These are phyloP conservation scores for Xerocomus spinulosus DNA, from an alignment of 768 basidiomycete genomes.

Conservation along the genomic window DNA sequence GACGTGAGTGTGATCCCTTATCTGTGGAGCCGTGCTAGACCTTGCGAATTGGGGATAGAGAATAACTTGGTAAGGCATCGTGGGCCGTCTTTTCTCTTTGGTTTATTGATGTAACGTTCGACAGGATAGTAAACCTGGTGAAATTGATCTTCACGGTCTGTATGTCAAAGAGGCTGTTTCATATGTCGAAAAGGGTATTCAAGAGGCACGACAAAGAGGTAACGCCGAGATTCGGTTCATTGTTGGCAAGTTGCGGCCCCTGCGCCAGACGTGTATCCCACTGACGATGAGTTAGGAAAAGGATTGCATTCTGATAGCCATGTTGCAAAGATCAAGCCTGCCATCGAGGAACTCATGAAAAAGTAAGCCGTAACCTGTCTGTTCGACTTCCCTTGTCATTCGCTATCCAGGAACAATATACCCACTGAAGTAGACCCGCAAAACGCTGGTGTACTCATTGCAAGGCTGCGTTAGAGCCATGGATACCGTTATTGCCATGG, in stretches of 20 bases:
- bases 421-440: conserved; percentile 69
- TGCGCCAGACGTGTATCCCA: neutral
- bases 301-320: conserved; percentile 78
- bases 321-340: conserved; percentile 85
- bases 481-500: neutral
- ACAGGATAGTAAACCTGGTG: conserved; percentile 64
- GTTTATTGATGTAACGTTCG: neutral
- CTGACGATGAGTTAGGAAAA: conserved; percentile 49
- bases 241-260: conserved; percentile 56
- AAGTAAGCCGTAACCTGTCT: conserved; percentile 45
- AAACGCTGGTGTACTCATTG: conserved; percentile 83
- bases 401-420: conserved; percentile 58
- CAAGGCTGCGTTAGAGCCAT: conserved; percentile 36
- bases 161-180: conserved; percentile 91
- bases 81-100: neutral
- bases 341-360: conserved; percentile 80
- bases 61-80: conserved; percentile 59
- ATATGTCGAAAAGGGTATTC: conserved; percentile 65
- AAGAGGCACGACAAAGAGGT: conserved; percentile 59
- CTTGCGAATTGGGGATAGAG: conserved; percentile 37
- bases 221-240: conserved; percentile 70
- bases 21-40: neutral
- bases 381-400: neutral
- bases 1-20: conserved; percentile 37
- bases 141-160: conserved; percentile 87